Evolutionary conservation across 768 basidiomycete genomes (phyloP).

Genomic region (Hypholoma sublateritium): DNA sequence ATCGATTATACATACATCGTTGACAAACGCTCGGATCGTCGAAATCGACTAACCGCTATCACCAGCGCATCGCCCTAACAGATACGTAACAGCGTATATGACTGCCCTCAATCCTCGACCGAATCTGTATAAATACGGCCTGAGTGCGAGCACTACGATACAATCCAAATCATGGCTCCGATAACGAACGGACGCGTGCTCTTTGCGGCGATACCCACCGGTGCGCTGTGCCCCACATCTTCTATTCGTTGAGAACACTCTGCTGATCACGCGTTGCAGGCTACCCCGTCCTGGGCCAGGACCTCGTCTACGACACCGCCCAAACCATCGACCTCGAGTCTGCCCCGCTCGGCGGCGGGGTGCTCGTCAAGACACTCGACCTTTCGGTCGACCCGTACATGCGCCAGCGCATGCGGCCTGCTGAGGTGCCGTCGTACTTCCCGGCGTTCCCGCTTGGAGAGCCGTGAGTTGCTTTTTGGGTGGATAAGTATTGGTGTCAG

Average conservation of each 20-base stretch:
- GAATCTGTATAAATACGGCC: too few relatives aligned
- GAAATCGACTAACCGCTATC: too few relatives aligned
- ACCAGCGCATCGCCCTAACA: too few relatives aligned
- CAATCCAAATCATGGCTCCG: constrained; percentile 23
- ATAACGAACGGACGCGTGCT: constrained; percentile 33
- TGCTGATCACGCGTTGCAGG: constrained; percentile 16
- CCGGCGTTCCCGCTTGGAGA: constrained; percentile 31
- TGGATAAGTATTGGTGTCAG: too few relatives aligned
- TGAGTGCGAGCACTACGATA: too few relatives aligned
- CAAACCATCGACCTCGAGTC: constrained; percentile 50
- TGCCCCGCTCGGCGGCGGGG: constrained; percentile 42
- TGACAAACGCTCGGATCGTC: too few relatives aligned
- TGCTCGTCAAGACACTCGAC: constrained; percentile 50
- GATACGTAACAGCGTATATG: too few relatives aligned
- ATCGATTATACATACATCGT: too few relatives aligned
- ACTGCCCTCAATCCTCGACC: too few relatives aligned
- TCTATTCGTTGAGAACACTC: not conserved
- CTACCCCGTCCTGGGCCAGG: constrained; percentile 46
- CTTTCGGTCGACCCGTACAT: constrained; percentile 46
- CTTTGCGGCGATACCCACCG: constrained; percentile 36
- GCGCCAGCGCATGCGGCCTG: constrained; percentile 36
- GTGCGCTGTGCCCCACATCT: constrained; percentile 12
- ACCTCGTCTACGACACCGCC: constrained; percentile 41
- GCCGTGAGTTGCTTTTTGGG: constrained; percentile 32
- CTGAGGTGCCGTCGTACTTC: constrained; percentile 24